Percentiles rank a stretch among this genome's conserved stretches.
Evolutionary conservation across 2,329 filamentous ascomycete species (phyloP).

Genomic region (Calonectria henricotiae): DNA sequence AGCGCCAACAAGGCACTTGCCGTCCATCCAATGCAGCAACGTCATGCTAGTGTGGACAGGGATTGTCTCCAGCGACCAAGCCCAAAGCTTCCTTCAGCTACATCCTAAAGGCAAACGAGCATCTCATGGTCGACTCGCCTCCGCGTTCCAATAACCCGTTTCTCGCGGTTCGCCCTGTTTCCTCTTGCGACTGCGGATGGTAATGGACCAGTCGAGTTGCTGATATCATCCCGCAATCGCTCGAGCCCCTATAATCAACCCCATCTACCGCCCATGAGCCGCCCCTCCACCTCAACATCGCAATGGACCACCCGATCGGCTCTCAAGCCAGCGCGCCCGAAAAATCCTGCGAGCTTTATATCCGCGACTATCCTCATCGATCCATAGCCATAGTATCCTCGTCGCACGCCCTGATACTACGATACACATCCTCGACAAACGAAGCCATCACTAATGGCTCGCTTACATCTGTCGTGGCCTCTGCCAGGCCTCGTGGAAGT

Average conservation of each 20-base stretch:
- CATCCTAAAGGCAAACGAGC: conserved; percentile 29
- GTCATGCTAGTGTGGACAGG: conserved; percentile 40
- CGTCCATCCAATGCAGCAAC: conserved; percentile 36
- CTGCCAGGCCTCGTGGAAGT: conserved; percentile 62
- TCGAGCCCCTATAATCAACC: conserved; percentile 37
- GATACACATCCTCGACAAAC: conserved; percentile 79
- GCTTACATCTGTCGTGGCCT: conserved; percentile 68
- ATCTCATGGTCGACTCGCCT: conserved; percentile 19
- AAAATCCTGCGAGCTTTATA: conserved; percentile 83
- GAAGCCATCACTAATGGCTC: conserved; percentile 74
- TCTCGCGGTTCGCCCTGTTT: conserved; percentile 5
- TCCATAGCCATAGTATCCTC: conserved; percentile 89
- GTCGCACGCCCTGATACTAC: conserved; percentile 87
- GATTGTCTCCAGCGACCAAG: conserved; percentile 34
- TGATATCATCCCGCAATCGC: conserved; percentile 39
- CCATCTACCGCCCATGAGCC: conserved; percentile 33
- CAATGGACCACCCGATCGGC: conserved; percentile 67
- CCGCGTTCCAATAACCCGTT: conserved; percentile 11
- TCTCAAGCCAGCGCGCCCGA: conserved; percentile 68
- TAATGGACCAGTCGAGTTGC: conserved; percentile 45
- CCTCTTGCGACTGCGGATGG: conserved; percentile 2
- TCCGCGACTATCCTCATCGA: conserved; percentile 89
- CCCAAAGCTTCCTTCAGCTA: conserved; percentile 34
- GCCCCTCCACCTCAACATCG: conserved; percentile 41
- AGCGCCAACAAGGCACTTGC: conserved; percentile 25